Evolutionary conservation across 495 filamentous ascomycete species (phyloP).

Genomic region (Rhypophila decipiens): DNA sequence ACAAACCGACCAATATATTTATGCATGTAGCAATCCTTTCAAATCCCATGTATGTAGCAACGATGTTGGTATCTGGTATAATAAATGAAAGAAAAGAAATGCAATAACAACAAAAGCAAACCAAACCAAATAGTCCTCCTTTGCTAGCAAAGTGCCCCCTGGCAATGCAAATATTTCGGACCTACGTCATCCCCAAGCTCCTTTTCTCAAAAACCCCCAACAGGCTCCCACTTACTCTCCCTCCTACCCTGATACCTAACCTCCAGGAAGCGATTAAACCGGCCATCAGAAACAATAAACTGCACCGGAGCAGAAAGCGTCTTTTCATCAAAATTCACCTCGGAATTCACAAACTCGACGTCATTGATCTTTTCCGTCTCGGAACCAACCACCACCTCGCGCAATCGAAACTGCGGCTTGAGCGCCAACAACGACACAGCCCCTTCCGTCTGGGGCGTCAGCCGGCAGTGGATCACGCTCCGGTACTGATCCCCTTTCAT

Average conservation of each 20-base stretch:
- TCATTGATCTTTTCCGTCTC: background rate
- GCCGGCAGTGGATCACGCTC: conserved; percentile 9
- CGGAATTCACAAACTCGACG: background rate
- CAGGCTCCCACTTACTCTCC: conserved; percentile 3
- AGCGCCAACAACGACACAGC: conserved; percentile 1
- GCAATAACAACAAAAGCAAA: no score
- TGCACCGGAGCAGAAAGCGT: background rate
- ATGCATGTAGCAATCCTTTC: no score
- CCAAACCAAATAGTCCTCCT: no score
- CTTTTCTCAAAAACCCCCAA: conserved; percentile 9
- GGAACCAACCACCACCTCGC: background rate
- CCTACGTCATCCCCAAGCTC: no score
- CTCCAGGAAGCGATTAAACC: conserved; percentile 1
- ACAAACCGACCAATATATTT: no score
- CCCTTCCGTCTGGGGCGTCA: conserved; percentile 3
- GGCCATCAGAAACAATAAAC: conserved; percentile 2
- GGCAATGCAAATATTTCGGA: no score
- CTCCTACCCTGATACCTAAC: background rate
- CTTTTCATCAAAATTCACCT: conserved; percentile 1
- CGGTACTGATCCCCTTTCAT: background rate
- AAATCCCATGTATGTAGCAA: no score
- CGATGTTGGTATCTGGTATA: no score
- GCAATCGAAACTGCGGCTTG: conserved; percentile 4
- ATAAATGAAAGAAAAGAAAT: no score
- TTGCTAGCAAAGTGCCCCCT: no score